Evolutionary conservation across 176 grass and related monocot species (phyloP).

Genomic region (barley (Hordeum vulgare)): DNA sequence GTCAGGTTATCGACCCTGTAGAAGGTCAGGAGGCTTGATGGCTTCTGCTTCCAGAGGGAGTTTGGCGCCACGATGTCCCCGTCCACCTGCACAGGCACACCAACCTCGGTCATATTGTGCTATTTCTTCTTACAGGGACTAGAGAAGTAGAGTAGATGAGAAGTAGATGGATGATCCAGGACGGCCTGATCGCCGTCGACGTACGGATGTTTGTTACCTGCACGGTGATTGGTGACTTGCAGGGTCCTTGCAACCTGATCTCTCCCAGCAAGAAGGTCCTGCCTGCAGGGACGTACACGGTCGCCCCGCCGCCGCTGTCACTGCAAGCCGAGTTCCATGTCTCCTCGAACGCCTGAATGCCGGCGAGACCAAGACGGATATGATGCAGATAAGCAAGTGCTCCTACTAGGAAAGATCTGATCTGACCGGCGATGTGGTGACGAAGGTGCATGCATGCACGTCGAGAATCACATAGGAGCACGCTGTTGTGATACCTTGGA

Average conservation of each 20-base stretch:
- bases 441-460: background rate
- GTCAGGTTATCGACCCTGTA: constrained; percentile 20
- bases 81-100: constrained; percentile 32
- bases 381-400: background rate
- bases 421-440: background rate
- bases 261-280: constrained; percentile 33
- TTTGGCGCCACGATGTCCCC: constrained; percentile 58
- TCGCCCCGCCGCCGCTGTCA: background rate
- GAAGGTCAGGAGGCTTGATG: constrained; percentile 39
- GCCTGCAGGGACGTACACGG: constrained; percentile 31
- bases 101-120: background rate
- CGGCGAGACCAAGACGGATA: background rate
- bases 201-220: constrained; percentile 3
- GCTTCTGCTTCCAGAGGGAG: constrained; percentile 23
- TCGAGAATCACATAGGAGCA: background rate
- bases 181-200: background rate
- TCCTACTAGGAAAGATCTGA: too few species aligned
- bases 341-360: constrained; percentile 47
- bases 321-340: constrained; percentile 46
- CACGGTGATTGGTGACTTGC: constrained; percentile 31
- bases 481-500: constrained; percentile 19
- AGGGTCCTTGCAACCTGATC: constrained; percentile 29
- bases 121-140: background rate
- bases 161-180: background rate
- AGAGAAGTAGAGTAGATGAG: background rate